Evolutionary conservation across 306 rosid genomes (phyloP), one percentile per base, ranked within the genome.

Genomic region (Biancaea sappan): DNA sequence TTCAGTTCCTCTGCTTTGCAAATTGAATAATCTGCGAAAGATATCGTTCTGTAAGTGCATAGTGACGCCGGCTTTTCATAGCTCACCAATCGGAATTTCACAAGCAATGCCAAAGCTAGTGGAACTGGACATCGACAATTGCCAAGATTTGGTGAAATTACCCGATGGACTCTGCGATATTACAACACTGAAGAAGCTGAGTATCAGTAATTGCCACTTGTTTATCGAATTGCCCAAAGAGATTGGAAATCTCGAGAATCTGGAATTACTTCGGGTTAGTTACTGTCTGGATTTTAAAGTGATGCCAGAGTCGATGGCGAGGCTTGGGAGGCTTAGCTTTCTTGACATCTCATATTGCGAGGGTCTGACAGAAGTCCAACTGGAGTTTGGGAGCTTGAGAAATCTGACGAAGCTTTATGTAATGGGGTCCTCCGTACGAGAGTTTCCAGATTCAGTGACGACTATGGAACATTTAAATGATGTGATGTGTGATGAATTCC

Each of bases 121-220:
- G 26, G 66, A 71, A 38, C 15, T 71, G 35, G 41, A 71, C 15
- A 54, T 71, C n/a, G 66, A 71, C n/a, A 15, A 48, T 68, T 68
- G 73, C 46, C 47, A 16, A 16, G 73, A 69, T 22, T 8, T 69
- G 2, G 47, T 10, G 6, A 22, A 51, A 32, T 51, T 69, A 22
- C 74, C 63, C 19, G 5, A 5, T 16, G 29, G 35, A 6, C 2
- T 69, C 5, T 50, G 61, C 14, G 9, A 51, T 6, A 19, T 50
- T 2, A 3, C 0, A 13, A 5, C 12, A 43, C 10, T 69, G 28
- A 4, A 31, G 22, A 69, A 31, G 25, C 63, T 69, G 3, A 68
- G 32, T 5, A 48, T 68, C 73, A 68, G 46, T 35, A 68, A 68
- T 48, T 68, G 73, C 21, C 25, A 34, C n/a, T 32, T 5, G 62